These are phyloP conservation scores for Poa annua DNA, from an alignment of 176 grass and related monocot species.

Conservation along the genomic window DNA sequence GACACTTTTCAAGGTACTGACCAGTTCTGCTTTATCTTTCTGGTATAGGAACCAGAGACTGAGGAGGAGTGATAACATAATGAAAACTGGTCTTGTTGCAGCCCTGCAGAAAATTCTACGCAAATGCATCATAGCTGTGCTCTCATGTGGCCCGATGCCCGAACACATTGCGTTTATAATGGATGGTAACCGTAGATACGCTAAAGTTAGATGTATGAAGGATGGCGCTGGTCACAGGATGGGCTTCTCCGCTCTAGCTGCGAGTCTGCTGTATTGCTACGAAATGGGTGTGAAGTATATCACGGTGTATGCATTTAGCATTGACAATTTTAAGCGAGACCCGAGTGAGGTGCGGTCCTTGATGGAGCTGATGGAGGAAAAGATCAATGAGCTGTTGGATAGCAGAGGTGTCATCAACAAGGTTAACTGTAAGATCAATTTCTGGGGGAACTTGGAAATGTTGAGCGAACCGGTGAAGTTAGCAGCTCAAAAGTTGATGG, in stretches of 20 bases:
- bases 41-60: constrained; percentile 38
- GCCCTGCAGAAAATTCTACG: constrained; percentile 49
- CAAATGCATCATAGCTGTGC: constrained; percentile 61
- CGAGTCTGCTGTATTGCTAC: constrained; percentile 63
- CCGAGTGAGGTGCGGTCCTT: constrained; percentile 60
- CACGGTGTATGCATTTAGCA: constrained; percentile 87
- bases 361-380: constrained; percentile 83
- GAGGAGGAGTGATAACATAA: constrained; percentile 31
- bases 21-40: background rate
- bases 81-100: constrained; percentile 31
- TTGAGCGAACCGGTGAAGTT: constrained; percentile 53
- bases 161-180: constrained; percentile 82
- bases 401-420: constrained; percentile 58
- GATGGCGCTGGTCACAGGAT: constrained; percentile 60
- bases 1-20: constrained; percentile 10
- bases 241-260: constrained; percentile 62
- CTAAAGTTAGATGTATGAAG: constrained; percentile 55
- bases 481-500: constrained; percentile 62
- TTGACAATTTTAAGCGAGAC: constrained; percentile 85
- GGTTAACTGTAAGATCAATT: constrained; percentile 65
- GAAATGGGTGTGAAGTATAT: constrained; percentile 83
- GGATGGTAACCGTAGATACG: constrained; percentile 90
- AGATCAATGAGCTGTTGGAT: constrained; percentile 67
- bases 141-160: constrained; percentile 73
- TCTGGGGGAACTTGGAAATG: constrained; percentile 79